A percentile compares a stretch with the other conserved stretches of the same genome.
These are phyloP conservation scores for Porodaedalea pini DNA, from an alignment of 1,284 basidiomycete genomes.

Conservation along the genomic window DNA sequence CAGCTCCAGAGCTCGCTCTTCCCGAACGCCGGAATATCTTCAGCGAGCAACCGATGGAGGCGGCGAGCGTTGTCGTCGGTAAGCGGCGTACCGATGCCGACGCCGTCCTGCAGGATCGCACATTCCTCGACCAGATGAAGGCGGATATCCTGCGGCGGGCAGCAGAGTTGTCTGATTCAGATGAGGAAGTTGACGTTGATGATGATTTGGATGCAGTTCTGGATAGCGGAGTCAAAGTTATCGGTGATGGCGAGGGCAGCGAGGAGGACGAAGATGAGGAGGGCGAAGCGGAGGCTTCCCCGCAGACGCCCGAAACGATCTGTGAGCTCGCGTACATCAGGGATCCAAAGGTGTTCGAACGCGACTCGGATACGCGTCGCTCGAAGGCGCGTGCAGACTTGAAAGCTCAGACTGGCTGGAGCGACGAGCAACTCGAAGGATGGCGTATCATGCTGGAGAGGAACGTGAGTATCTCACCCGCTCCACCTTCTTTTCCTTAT, in stretches of 20 bases:
- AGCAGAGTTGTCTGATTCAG: slow-evolving; percentile 62
- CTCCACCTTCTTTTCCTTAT: background rate
- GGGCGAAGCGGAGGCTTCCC: background rate
- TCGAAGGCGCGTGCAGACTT: slow-evolving; percentile 63
- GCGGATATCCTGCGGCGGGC: slow-evolving; percentile 75
- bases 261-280: slow-evolving; percentile 36
- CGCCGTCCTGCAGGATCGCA: slow-evolving; percentile 40
- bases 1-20: slow-evolving; percentile 24
- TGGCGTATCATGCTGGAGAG: slow-evolving; percentile 85
- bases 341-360: slow-evolving; percentile 69
- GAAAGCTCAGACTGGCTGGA: slow-evolving; percentile 64
- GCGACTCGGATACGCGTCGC: slow-evolving; percentile 69
- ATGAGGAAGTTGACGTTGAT: slow-evolving; percentile 46
- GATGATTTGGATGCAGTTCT: slow-evolving; percentile 42
- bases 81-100: slow-evolving; percentile 47
- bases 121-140: slow-evolving; percentile 75
- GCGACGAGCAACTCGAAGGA: slow-evolving; percentile 82
- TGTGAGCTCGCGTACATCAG: slow-evolving; percentile 75
- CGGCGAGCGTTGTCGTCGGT: slow-evolving; percentile 56
- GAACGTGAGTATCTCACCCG: slow-evolving; percentile 62
- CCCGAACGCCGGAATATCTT: slow-evolving; percentile 67
- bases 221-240: slow-evolving; percentile 34
- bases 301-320: slow-evolving; percentile 47
- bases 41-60: slow-evolving; percentile 66
- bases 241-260: slow-evolving; percentile 59